phyloP scores from a whole-genome alignment of 192 early-diverging fungal species.

The Entomortierella beljakovae region DNA sequence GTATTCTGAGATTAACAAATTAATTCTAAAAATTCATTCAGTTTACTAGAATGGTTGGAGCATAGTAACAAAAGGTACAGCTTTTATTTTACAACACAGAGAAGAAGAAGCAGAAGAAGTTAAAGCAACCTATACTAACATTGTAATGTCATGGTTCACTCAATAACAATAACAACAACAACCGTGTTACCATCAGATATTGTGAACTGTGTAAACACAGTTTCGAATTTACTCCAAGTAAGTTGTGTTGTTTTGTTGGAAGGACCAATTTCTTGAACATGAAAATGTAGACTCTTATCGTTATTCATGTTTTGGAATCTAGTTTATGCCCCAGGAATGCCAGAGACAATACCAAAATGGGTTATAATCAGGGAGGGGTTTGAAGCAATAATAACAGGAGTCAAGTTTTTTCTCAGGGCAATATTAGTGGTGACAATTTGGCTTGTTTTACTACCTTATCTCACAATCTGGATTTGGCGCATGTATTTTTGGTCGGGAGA shows the following conservation, averaged over 20 bases:
- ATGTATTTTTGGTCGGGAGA: constrained; percentile 87
- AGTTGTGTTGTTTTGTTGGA: too few relatives aligned
- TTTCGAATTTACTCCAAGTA: constrained; percentile 87
- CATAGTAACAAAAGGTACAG: constrained; percentile 81
- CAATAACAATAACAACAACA: neutral
- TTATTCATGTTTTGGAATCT: neutral
- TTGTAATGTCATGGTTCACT: too few relatives aligned
- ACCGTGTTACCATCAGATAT: constrained; percentile 49
- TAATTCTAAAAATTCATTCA: constrained; percentile 10
- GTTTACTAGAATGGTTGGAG: constrained; percentile 86
- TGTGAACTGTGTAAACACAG: constrained; percentile 94
- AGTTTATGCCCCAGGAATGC: constrained; percentile 80
- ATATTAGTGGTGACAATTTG: constrained; percentile 77
- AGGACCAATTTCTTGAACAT: too few relatives aligned
- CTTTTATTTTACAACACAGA: neutral
- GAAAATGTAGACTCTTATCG: neutral
- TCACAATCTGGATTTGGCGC: constrained; percentile 86
- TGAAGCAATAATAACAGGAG: constrained; percentile 56
- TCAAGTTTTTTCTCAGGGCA: constrained; percentile 64
- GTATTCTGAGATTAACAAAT: too few relatives aligned
- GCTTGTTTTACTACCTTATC: constrained; percentile 85
- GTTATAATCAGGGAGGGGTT: constrained; percentile 69
- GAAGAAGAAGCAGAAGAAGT: neutral
- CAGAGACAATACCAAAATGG: constrained; percentile 69
- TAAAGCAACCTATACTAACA: neutral